These are phyloP conservation scores for Cyberlindnera misumaiensis DNA, from an alignment of 805 yeast species.

Conservation along the genomic window DNA sequence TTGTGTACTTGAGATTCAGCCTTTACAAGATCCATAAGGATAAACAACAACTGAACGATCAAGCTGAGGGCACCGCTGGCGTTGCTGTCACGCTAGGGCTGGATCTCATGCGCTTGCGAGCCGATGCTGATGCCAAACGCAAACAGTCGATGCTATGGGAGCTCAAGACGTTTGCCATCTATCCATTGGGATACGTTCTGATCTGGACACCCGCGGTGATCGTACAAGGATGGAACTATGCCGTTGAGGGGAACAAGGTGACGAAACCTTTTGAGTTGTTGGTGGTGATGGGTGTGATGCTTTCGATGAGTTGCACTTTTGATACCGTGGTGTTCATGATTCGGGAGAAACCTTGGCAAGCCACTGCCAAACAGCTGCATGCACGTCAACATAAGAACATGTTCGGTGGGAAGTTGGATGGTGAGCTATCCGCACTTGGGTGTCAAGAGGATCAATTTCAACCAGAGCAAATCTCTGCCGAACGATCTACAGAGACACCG, in stretches of 20 bases:
- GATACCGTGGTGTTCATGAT: constrained; percentile 70
- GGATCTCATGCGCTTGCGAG: constrained; percentile 16
- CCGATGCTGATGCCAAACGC: constrained; percentile 5
- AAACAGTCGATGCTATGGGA: constrained; percentile 13
- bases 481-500: no score
- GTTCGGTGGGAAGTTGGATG: background rate
- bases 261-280: constrained; percentile 2
- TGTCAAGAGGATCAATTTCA: no score
- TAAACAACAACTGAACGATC: constrained; percentile 8
- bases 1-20: constrained; percentile 10
- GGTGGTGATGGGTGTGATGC: constrained; percentile 52
- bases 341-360: constrained; percentile 71
- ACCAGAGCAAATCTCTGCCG: no score
- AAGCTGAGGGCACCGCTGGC: background rate
- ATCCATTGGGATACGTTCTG: constrained; percentile 18
- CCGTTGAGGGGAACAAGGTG: background rate
- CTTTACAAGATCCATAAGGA: constrained; percentile 8
- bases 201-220: constrained; percentile 16
- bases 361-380: constrained; percentile 3
- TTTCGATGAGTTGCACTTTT: constrained; percentile 72
- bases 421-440: background rate
- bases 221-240: constrained; percentile 12
- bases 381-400: background rate
- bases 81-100: constrained; percentile 8
- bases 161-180: constrained; percentile 15